A percentile compares a stretch with the other conserved stretches of the same genome.
phyloP scores from a whole-genome alignment of 352 stramenopile genomes.

The Peronospora tabacina region DNA sequence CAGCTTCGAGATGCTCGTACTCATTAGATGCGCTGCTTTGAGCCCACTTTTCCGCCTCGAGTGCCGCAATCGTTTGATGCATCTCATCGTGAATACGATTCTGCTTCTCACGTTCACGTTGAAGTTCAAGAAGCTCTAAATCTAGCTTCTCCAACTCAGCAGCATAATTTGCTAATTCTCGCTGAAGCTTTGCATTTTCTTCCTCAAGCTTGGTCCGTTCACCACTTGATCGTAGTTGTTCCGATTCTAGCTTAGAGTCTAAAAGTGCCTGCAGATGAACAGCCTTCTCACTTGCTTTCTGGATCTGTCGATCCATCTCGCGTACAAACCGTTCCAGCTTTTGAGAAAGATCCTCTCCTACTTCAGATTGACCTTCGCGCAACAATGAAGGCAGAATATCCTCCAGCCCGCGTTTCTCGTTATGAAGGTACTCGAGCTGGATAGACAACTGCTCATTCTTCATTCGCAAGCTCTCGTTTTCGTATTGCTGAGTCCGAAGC shows the following conservation, averaged over 20 bases:
- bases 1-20: conserved; percentile 16
- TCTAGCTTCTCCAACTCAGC: conserved; percentile 23
- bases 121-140: conserved; percentile 27
- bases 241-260: conserved; percentile 24
- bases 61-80: conserved; percentile 29
- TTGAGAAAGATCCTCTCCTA: conserved; percentile 30
- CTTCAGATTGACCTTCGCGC: conserved; percentile 16
- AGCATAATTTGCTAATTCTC: conserved; percentile 23
- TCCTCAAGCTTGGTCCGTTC: conserved; percentile 25
- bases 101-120: conserved; percentile 49
- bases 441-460: conserved; percentile 30
- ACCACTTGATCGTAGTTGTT: conserved; percentile 22
- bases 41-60: conserved; percentile 26
- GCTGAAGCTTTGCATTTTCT: conserved; percentile 21
- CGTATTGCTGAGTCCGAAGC: conserved; percentile 29
- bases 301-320: conserved; percentile 34
- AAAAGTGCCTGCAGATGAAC: conserved; percentile 34
- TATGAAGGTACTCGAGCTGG: conserved; percentile 30
- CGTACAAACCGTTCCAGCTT: conserved; percentile 37
- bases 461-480: conserved; percentile 26
- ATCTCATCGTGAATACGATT: conserved; percentile 31
- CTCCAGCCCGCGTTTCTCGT: conserved; percentile 38
- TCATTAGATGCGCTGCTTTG: conserved; percentile 14
- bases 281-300: conserved; percentile 39
- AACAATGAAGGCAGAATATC: conserved; percentile 13